A percentile compares a stretch with the other conserved stretches of the same genome.
These are phyloP conservation scores for Parastagonospora avenae DNA, from an alignment of 2,329 filamentous ascomycete genomes.

Conservation along the genomic window DNA sequence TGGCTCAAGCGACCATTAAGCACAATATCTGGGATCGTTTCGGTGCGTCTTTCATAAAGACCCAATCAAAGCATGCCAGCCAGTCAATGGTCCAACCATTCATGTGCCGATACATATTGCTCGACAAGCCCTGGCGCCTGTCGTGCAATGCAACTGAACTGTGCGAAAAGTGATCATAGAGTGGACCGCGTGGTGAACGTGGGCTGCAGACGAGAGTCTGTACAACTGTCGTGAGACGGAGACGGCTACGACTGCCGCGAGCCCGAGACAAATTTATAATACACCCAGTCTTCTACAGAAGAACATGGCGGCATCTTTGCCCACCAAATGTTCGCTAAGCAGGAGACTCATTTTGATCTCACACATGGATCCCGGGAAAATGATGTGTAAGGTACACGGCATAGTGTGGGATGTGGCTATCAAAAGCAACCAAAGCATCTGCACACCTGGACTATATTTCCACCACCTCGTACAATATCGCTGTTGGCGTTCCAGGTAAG, in stretches of 20 bases:
- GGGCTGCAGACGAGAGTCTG: conserved; percentile 6
- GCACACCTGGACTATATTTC: background rate
- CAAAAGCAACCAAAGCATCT: too few species aligned
- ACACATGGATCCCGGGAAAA: background rate
- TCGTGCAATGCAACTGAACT: too few species aligned
- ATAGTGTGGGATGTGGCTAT: too few species aligned
- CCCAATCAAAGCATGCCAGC: conserved; percentile 9
- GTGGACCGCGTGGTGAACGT: background rate
- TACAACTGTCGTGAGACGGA: conserved; percentile 18
- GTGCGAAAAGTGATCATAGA: too few species aligned
- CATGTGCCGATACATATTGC: too few species aligned
- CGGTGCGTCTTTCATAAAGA: conserved; percentile 16
- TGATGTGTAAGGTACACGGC: background rate
- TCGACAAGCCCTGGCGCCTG: too few species aligned
- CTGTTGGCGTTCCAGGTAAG: conserved; percentile 4
- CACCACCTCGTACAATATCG: conserved; percentile 1
- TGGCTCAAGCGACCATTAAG: conserved; percentile 9
- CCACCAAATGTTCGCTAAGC: too few species aligned
- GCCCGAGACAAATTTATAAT: conserved; percentile 17
- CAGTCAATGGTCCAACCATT: too few species aligned
- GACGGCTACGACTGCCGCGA: conserved; percentile 27
- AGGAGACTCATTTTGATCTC: background rate
- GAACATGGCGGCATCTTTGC: too few species aligned
- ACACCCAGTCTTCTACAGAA: background rate
- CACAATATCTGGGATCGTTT: conserved; percentile 17